Percentiles rank a stretch among this genome's conserved stretches.
Conservation (phyloP, 805 yeast species). For the Cyberlindnera maclurae region DNA sequence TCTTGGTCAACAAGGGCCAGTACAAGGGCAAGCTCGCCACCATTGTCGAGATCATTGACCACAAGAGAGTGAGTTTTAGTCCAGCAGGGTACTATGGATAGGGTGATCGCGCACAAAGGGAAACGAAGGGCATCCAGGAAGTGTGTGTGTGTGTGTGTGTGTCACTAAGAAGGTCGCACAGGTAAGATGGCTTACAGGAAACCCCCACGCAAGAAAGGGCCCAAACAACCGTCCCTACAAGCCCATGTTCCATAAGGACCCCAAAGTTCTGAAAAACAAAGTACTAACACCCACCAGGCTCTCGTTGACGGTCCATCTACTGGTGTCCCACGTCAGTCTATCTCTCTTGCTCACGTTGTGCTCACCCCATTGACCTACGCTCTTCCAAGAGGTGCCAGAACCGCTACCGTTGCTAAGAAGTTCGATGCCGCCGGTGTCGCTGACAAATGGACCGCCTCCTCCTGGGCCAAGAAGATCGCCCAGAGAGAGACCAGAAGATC, state of each 20-base stretch:
- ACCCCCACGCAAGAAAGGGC: too few species aligned
- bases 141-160: too few species aligned
- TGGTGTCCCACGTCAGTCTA: conserved; percentile 87
- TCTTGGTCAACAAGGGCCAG: conserved; percentile 76
- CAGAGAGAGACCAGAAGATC: conserved; percentile 88
- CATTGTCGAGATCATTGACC: conserved; percentile 98
- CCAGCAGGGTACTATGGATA: not conserved
- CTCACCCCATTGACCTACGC: conserved; percentile 88
- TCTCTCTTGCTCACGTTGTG: conserved; percentile 78
- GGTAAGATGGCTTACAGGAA: too few species aligned
- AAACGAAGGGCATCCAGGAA: too few species aligned
- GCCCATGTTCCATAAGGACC: too few species aligned
- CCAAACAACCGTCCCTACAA: too few species aligned
- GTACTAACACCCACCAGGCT: conserved; percentile 43
- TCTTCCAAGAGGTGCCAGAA: conserved; percentile 93
- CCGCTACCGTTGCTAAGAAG: conserved; percentile 80
- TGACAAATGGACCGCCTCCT: conserved; percentile 84
- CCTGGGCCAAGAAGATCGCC: conserved; percentile 98
- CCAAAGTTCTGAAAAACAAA: not conserved
- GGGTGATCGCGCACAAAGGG: not conserved
- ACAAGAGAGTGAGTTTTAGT: conserved; percentile 82
- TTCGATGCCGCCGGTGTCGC: conserved; percentile 88
- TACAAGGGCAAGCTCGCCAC: conserved; percentile 82
- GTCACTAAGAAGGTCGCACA: too few species aligned
- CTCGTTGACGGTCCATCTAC: conserved; percentile 94